Conservation (phyloP, 2,329 filamentous ascomycete species). For the Trichoderma koningii region DNA sequence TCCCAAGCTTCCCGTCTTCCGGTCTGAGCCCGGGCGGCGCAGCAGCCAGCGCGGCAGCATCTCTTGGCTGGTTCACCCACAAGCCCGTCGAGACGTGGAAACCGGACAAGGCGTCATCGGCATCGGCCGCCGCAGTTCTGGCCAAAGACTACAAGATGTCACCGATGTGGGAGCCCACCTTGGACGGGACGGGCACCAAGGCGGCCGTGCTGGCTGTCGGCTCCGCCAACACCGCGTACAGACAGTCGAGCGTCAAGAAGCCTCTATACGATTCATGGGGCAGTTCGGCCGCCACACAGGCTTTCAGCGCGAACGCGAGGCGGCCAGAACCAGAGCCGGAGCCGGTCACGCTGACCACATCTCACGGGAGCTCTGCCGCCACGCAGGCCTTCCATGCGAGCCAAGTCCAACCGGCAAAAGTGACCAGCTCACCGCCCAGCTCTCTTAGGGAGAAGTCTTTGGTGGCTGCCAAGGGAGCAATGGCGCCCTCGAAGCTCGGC, state of each 20-base stretch:
- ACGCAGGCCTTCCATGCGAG: constrained; percentile 45
- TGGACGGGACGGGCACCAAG: constrained; percentile 68
- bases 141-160: constrained; percentile 48
- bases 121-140: constrained; percentile 49
- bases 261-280: constrained; percentile 50
- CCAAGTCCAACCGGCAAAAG: constrained; percentile 36
- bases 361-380: constrained; percentile 36
- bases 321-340: constrained; percentile 29
- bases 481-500: constrained; percentile 61
- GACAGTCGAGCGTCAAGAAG: constrained; percentile 30
- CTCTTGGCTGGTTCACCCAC: constrained; percentile 70
- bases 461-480: constrained; percentile 75
- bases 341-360: constrained; percentile 28
- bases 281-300: constrained; percentile 69
- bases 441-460: constrained; percentile 66
- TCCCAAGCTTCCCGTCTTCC: constrained; percentile 72
- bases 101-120: constrained; percentile 58
- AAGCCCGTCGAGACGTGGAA: constrained; percentile 68
- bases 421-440: constrained; percentile 31
- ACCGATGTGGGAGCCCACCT: constrained; percentile 62
- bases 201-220: constrained; percentile 68
- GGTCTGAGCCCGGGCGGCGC: constrained; percentile 59
- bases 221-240: constrained; percentile 41
- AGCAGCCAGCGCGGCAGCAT: constrained; percentile 74
- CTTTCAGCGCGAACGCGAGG: constrained; percentile 49